phyloP scores from a whole-genome alignment of 2,329 filamentous ascomycete species.

The Leptographium wingfieldii region DNA sequence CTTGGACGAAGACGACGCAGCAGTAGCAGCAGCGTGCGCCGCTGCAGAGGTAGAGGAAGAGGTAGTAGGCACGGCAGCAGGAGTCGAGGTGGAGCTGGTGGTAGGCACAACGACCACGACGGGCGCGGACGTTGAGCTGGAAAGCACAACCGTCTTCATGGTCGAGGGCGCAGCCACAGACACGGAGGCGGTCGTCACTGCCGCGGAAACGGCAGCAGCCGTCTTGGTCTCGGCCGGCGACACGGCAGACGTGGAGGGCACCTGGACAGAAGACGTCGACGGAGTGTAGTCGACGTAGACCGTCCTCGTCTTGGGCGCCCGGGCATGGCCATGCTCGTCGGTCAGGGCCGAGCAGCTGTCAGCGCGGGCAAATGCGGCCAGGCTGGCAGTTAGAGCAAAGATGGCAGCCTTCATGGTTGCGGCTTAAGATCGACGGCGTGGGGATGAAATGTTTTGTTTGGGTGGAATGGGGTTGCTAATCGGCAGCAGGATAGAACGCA shows the following conservation, averaged over 20 bases:
- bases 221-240: no score
- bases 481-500: neutral
- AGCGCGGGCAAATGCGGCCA: neutral
- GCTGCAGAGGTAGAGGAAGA: neutral
- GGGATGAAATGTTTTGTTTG: neutral
- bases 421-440: no score
- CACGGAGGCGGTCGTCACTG: neutral
- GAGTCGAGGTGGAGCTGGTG: no score
- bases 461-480: neutral
- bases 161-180: no score
- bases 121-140: neutral
- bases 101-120: neutral
- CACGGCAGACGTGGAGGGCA: neutral
- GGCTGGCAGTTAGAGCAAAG: neutral
- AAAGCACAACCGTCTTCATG: neutral
- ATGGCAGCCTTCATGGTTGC: neutral
- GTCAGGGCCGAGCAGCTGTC: neutral
- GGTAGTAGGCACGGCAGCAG: neutral
- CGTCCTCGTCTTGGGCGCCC: neutral
- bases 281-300: neutral
- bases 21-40: neutral
- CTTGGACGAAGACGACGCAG: neutral
- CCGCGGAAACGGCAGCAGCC: no score
- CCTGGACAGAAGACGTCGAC: neutral
- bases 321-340: no score